phyloP scores from a whole-genome alignment of 345 rosid genomes.

The Clarkia xantiana region DNA sequence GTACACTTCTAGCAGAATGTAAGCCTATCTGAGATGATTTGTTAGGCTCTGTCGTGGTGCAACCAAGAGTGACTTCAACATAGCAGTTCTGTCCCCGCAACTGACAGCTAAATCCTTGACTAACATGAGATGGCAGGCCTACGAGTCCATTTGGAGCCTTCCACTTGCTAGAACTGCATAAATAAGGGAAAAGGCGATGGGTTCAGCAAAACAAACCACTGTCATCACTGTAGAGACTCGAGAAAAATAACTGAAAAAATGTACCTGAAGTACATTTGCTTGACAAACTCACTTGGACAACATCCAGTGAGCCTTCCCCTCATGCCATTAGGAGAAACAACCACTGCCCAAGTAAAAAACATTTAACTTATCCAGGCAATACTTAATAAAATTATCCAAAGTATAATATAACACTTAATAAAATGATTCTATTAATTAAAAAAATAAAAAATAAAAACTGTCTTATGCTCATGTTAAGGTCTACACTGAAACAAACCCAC shows the following conservation, averaged over 20 bases:
- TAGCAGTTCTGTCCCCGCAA: conserved; percentile 55
- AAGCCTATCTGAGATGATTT: conserved; percentile 28
- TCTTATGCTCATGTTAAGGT: too few species aligned
- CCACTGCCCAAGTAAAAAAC: conserved; percentile 25
- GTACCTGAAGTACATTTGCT: conserved; percentile 80
- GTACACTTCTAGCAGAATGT: conserved; percentile 25
- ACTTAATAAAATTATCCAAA: too few species aligned
- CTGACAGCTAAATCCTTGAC: conserved; percentile 45
- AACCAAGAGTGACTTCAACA: conserved; percentile 82
- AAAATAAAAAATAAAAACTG: too few species aligned
- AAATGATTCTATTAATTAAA: too few species aligned
- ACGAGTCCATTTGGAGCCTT: conserved; percentile 46
- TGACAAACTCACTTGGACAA: conserved; percentile 85
- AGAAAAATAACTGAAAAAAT: conserved; percentile 4
- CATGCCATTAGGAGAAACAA: conserved; percentile 97
- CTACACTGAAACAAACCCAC: too few species aligned
- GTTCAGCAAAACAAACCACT: neutral
- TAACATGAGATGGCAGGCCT: conserved; percentile 53
- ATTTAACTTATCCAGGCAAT: too few species aligned
- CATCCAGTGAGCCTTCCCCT: conserved; percentile 83
- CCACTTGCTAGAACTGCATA: conserved; percentile 30
- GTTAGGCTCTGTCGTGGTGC: conserved; percentile 32
- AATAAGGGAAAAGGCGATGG: conserved; percentile 1
- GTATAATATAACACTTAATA: too few species aligned
- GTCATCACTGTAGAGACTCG: neutral